Evolutionary conservation across 179 eudicot species (phyloP).

Genomic region (Silene coronaria): DNA sequence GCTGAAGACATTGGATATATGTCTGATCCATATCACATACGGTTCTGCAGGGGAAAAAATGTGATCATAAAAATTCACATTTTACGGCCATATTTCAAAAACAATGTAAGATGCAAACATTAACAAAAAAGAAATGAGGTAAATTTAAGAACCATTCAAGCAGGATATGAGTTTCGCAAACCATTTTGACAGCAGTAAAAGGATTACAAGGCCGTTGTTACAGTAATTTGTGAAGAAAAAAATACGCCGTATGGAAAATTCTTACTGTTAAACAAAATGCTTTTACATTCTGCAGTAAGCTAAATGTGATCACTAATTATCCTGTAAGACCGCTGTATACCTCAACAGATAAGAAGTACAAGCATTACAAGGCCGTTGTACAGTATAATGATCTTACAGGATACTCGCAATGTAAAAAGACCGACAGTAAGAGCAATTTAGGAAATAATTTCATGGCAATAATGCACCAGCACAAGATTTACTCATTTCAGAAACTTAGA

Average conservation of each 20-base stretch:
- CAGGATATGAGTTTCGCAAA: too few relatives aligned
- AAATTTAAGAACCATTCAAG: too few relatives aligned
- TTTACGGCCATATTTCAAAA: neutral
- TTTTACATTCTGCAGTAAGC: neutral
- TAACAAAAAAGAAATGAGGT: neutral
- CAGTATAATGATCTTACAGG: neutral
- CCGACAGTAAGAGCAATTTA: neutral
- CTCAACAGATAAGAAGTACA: neutral
- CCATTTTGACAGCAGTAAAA: too few relatives aligned
- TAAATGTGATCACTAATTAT: neutral
- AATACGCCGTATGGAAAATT: too few relatives aligned
- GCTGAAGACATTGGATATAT: slow-evolving; percentile 10
- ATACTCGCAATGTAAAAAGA: too few relatives aligned
- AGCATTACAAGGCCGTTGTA: neutral
- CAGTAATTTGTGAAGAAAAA: too few relatives aligned
- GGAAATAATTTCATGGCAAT: neutral
- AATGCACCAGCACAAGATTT: neutral
- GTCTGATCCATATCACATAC: slow-evolving; percentile 17
- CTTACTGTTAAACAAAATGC: too few relatives aligned
- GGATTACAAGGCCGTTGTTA: too few relatives aligned
- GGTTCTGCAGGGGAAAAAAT: slow-evolving; percentile 2
- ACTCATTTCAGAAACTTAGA: slow-evolving; percentile 9
- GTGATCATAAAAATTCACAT: neutral
- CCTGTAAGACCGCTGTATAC: neutral
- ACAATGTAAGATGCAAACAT: neutral